Evolutionary conservation across 495 filamentous ascomycete genomes (phyloP), one percentile per base, ranked within the genome.

Genomic region (Neurospora discreta): DNA sequence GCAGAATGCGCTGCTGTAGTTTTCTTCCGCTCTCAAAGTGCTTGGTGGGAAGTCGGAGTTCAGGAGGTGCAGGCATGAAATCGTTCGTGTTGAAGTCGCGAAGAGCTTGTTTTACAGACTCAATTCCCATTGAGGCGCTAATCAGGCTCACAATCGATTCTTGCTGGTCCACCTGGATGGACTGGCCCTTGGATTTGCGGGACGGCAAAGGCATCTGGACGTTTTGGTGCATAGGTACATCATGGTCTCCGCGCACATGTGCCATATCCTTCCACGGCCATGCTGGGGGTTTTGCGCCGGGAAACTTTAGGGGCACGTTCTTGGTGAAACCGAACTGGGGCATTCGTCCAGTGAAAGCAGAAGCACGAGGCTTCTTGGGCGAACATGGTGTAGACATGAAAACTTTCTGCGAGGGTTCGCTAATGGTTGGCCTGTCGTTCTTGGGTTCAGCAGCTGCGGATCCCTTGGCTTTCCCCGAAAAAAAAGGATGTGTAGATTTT

Each of bases 401-500:
- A 3, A 76, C 75, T 36, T 78, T 80, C n/a, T 72, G 42, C 20
- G 67, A 70, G 2, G 73, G 73, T 3, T 46, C 1, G 15, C 44
- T 20, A 3, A 0, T 36, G 33, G 33, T 36, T 5, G 69, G 23
- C 26, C 72, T 72, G 15, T 70, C 68, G 60, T 78, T 72, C 42
- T 76, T 72, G 26, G 75, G 38, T 39, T 77, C 76, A 15, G 74
- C 72, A 1, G 71, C 10, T 36, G 79, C 75, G 8, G 69, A 1
- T 33, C 71, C 77, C 69, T 79, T 79, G 40, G 74, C 1, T 71
- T 87, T 87, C 7, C 83, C 85, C 6, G 85, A 69, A 76, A 97
- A 97, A 76, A 97, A 97, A 0, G 94, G 94, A 81, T 97, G 94
- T 0, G 91, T 90, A 3, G 87, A 72, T 76, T 92, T 96, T 30